Conservation (phyloP, 1,284 basidiomycete species). For the Pseudozyma tsukubaensis region DNA sequence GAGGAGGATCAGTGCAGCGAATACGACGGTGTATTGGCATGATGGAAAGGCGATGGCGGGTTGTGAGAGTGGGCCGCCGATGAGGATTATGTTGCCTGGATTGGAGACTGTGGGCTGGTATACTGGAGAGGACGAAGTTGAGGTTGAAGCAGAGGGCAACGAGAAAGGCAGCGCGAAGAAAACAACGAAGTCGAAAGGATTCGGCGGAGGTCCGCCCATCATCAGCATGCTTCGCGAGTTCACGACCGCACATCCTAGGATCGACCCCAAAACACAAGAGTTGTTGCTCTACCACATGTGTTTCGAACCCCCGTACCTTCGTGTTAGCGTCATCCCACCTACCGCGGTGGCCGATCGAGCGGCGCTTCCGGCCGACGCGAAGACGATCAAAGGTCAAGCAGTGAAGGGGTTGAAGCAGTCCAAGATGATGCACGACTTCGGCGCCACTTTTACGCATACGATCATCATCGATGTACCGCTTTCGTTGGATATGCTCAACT, state of each 20-base stretch:
- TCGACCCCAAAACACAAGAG: slow-evolving; percentile 71
- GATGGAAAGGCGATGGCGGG: slow-evolving; percentile 71
- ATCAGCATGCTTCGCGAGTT: slow-evolving; percentile 70
- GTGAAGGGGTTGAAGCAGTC: slow-evolving; percentile 62
- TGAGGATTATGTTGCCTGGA: slow-evolving; percentile 70
- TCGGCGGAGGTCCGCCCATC: slow-evolving; percentile 41
- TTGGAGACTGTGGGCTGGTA: slow-evolving; percentile 71
- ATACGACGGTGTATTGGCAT: slow-evolving; percentile 71
- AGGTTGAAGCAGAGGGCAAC: slow-evolving; percentile 1
- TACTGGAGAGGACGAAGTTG: slow-evolving; percentile 56
- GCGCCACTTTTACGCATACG: slow-evolving; percentile 69
- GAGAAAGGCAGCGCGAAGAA: neutral
- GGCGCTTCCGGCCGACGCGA: slow-evolving; percentile 3
- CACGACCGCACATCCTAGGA: slow-evolving; percentile 71
- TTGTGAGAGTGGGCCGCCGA: slow-evolving; percentile 72
- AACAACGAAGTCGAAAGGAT: slow-evolving; percentile 15
- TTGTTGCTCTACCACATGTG: slow-evolving; percentile 71
- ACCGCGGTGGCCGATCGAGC: neutral
- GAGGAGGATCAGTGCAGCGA: slow-evolving; percentile 69
- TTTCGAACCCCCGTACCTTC: slow-evolving; percentile 70
- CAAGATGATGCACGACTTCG: slow-evolving; percentile 73
- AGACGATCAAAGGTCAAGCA: slow-evolving; percentile 48
- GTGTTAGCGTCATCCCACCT: slow-evolving; percentile 70
- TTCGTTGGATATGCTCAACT: slow-evolving; percentile 71
- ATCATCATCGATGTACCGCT: slow-evolving; percentile 72